Base-by-base conservation (phyloP, 1,139 yeast genomes). In the Candida sp. region DNA sequence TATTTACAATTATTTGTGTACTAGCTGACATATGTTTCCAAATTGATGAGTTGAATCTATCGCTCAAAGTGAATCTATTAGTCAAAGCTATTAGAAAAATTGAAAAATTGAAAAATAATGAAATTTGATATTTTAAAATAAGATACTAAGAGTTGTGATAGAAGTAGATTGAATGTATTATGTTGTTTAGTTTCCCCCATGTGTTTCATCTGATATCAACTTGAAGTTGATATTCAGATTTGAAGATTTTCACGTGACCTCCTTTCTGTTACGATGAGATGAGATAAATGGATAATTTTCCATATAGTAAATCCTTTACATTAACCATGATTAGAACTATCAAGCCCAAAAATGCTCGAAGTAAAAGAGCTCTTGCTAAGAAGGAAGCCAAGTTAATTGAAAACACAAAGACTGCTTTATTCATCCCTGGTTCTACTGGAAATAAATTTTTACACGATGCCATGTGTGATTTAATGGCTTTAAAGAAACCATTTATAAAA, bases 301-400 rank as follows among this genome's bases (percentile, higher is more conserved):
- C 34, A 32, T 6, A 37, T 15, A 15, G 19, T 15, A 15, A 15
- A 15, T 15, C 19, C 19, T 15, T 15, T 15, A 15, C 19, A 15
- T 15, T 15, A n/a, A 29, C 9, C 9, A 37, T 37, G 39, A 37
- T 37, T 37, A 37, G 39, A 37, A 37, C 39, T 29, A 29, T 37
- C 25, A 74, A 73, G 53, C 98, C 99, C 39, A 91, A 90, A 70
- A 93, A 86, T 61, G 97, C 97, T 46, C 89, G 99, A 61, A 81
- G 97, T 44, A 95, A 95, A 73, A 82, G 99, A 64, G 98, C 96
- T 11, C 64, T 91, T 54, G 96, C 91, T 49, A 86, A 87, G 58
- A 84, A 81, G 55, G 97, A 89, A 58, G 83, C 98, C 45, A 93
- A 90, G 69, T 67, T 89, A 43, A 86, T 85, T 11, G 99, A 93